Evolutionary conservation across 192 early-diverging fungal species (phyloP).

Genomic region (Lunasporangiospora selenospora): DNA sequence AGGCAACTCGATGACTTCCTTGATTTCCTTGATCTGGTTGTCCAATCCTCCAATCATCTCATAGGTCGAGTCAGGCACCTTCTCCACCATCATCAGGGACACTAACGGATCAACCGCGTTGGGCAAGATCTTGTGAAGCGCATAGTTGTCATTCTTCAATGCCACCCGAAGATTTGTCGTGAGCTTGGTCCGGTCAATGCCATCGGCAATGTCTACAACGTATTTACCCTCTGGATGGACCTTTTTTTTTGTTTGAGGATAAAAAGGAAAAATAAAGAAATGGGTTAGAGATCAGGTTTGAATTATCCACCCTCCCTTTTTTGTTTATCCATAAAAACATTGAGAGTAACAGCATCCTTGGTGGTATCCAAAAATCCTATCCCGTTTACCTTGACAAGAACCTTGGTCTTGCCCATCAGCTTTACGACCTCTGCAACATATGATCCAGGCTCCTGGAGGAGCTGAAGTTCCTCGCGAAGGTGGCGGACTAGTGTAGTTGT

Average conservation of each 20-base stretch:
- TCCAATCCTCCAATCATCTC: constrained; percentile 99
- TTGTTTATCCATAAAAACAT: too few species aligned
- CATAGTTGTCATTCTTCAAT: constrained; percentile 90
- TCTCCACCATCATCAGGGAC: constrained; percentile 99
- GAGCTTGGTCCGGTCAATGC: constrained; percentile 90
- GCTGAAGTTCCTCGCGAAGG: constrained; percentile 93
- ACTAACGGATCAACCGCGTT: constrained; percentile 99
- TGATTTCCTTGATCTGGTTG: constrained; percentile 99
- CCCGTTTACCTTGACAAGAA: constrained; percentile 79
- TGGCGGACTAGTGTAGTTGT: constrained; percentile 76
- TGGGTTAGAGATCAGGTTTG: too few species aligned
- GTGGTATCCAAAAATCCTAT: not conserved
- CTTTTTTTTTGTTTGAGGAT: constrained; percentile 32
- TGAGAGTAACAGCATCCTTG: not conserved
- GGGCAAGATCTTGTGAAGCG: constrained; percentile 93
- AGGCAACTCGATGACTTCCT: constrained; percentile 99
- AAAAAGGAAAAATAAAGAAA: constrained; percentile 25
- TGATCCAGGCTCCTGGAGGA: constrained; percentile 96
- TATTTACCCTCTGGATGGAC: constrained; percentile 98
- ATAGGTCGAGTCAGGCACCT: constrained; percentile 99
- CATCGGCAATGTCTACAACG: constrained; percentile 93
- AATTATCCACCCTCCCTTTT: too few species aligned
- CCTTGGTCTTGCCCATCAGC: constrained; percentile 98
- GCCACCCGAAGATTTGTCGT: constrained; percentile 95
- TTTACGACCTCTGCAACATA: constrained; percentile 98